These are phyloP conservation scores for Gryganskiella cystojenkinii DNA, from an alignment of 192 early-diverging fungal genomes.

Conservation along the genomic window DNA sequence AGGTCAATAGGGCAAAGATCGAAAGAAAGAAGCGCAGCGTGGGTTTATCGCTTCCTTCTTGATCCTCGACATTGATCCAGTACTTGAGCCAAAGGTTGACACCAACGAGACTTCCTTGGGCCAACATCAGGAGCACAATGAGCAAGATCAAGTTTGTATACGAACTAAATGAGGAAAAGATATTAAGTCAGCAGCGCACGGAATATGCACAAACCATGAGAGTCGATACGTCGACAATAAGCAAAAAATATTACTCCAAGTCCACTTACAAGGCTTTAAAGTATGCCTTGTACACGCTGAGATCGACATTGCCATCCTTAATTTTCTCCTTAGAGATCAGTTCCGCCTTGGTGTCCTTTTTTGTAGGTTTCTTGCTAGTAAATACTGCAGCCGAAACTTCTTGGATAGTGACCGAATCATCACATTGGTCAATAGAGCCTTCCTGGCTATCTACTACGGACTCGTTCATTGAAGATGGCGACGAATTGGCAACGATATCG, in stretches of 20 bases:
- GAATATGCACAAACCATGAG: constrained; percentile 56
- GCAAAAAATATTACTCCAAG: too few species aligned
- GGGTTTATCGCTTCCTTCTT: constrained; percentile 22
- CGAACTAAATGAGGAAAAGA: constrained; percentile 1
- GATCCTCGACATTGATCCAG: constrained; percentile 40
- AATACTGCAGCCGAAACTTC: neutral
- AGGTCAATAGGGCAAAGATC: neutral
- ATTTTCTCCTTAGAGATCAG: constrained; percentile 12
- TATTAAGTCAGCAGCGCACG: constrained; percentile 57
- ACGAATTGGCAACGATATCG: neutral
- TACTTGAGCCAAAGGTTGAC: constrained; percentile 67
- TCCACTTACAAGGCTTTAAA: constrained; percentile 36
- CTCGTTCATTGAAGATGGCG: constrained; percentile 19
- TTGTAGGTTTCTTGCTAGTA: neutral
- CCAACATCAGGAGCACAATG: constrained; percentile 43
- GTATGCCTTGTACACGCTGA: constrained; percentile 29
- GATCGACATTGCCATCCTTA: neutral
- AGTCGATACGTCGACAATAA: too few species aligned
- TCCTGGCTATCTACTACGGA: constrained; percentile 1
- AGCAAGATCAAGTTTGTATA: constrained; percentile 50
- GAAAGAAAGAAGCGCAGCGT: neutral
- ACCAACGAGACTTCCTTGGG: constrained; percentile 51
- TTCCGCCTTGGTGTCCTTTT: constrained; percentile 24
- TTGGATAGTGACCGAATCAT: neutral
- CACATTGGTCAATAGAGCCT: constrained; percentile 17